Evolutionary conservation across 495 filamentous ascomycete genomes (phyloP).

Genomic region (Hypomontagnella submonticulosa): DNA sequence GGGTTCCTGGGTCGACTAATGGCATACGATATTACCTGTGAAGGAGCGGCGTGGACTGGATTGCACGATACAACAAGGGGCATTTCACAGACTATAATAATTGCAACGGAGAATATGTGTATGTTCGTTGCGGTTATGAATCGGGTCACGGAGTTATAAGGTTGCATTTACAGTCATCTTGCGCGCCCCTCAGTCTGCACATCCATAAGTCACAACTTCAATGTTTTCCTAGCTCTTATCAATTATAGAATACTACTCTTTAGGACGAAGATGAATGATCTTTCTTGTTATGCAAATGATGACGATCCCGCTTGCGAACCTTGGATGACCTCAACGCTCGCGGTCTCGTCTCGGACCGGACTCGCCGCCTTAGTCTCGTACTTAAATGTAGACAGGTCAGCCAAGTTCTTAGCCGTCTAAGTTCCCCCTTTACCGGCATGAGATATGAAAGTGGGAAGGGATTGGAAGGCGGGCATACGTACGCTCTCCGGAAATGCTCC

Average conservation of each 20-base stretch:
- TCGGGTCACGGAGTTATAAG: too few relatives aligned
- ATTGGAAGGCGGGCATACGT: constrained; percentile 13
- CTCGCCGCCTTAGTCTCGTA: constrained; percentile 27
- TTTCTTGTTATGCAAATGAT: neutral
- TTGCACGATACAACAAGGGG: too few relatives aligned
- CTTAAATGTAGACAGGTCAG: constrained; percentile 9
- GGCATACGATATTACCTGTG: neutral
- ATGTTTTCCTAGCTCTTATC: neutral
- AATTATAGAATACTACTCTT: neutral
- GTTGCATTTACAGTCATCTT: too few relatives aligned
- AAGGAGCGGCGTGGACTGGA: neutral
- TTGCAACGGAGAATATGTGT: too few relatives aligned
- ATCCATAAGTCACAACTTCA: neutral
- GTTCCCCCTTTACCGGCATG: neutral
- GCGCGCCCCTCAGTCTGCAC: neutral
- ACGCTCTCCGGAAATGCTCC: constrained; percentile 30
- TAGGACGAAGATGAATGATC: neutral
- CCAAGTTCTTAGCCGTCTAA: neutral
- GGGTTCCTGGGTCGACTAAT: constrained; percentile 35
- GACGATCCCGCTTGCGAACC: constrained; percentile 28
- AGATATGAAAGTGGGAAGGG: neutral
- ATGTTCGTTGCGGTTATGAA: too few relatives aligned
- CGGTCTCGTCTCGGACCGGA: constrained; percentile 31
- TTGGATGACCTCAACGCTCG: constrained; percentile 26
- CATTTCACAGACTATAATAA: too few relatives aligned